Evolutionary conservation across 176 grass and related monocot genomes (phyloP).

Genomic region (Areca catechu): DNA sequence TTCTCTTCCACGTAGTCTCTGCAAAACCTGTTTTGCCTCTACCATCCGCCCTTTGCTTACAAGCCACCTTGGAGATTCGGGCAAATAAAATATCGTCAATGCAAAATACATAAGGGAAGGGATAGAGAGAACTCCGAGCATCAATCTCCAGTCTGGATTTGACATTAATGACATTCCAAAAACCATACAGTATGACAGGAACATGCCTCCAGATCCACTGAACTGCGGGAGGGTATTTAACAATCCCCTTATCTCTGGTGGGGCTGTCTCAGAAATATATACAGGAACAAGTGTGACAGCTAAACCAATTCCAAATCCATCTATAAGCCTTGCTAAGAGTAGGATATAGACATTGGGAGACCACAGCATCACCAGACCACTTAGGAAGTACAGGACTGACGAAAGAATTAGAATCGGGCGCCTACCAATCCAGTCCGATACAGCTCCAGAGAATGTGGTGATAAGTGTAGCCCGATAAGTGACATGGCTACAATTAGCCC

Average conservation of each 20-base stretch:
- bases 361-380: constrained; percentile 90
- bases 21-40: constrained; percentile 66
- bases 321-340: constrained; percentile 86
- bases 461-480: constrained; percentile 72
- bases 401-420: constrained; percentile 83
- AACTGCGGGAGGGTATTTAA: constrained; percentile 90
- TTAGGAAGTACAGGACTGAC: constrained; percentile 63
- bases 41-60: constrained; percentile 91
- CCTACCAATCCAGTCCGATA: constrained; percentile 58
- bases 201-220: constrained; percentile 91
- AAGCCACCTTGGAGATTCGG: constrained; percentile 95
- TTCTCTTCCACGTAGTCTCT: constrained; percentile 61
- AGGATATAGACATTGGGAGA: constrained; percentile 66
- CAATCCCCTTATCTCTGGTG: constrained; percentile 72
- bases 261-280: constrained; percentile 98
- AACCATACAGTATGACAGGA: constrained; percentile 96
- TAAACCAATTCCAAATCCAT: constrained; percentile 82
- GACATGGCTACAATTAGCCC: constrained; percentile 92
- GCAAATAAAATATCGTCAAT: constrained; percentile 88
- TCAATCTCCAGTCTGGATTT: constrained; percentile 75
- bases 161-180: constrained; percentile 78
- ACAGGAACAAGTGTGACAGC: constrained; percentile 77
- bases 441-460: constrained; percentile 64
- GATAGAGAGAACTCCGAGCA: constrained; percentile 89
- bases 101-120: constrained; percentile 76